Evolutionary conservation across 345 rosid species (phyloP), one percentile per base, ranked within the genome.

Genomic region (Dovyalis caffra): DNA sequence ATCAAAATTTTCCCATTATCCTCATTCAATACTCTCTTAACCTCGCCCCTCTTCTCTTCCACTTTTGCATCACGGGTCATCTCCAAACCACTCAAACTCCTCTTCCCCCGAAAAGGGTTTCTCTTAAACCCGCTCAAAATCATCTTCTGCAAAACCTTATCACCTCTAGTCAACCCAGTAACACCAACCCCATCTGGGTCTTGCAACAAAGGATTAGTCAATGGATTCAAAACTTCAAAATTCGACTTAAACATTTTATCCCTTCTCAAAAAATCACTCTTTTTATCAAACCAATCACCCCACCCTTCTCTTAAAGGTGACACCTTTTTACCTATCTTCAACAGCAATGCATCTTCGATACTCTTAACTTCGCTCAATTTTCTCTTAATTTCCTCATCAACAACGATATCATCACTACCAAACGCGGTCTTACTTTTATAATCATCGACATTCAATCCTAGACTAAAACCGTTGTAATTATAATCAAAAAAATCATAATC

Each of bases 271-370:
- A 95, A 93, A 38, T 90, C 97, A 26, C 94, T 81, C 77, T 95
- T 95, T 83, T 91, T 95, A 63, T 95, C 94, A 79, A 95, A 93
- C 98, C 99, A 93, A 71, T 89, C 97, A 1, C 98, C 97, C 99
- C 99, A 95, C 26, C 91, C 96, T 74, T 90, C 88, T 72, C 98
- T 87, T 76, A 95, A 76, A 1, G 95, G 90, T 1, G 94, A 92
- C 15, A 64, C 84, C 23, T 82, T 82, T 82, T 80, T 86, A 35
- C 89, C 90, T 1, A 53, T 57, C 79, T 91, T 95, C 79, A 93
- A 63, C 85, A 95, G 21, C 68, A 93, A 84, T 3, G 90, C 94
- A 57, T 93, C 98, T 72, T 93, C 98, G 35, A 93, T 78, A 40
- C 89, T 86, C 20, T 60, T 43, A 60, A 91, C 97, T 79, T 85